Evolutionary conservation across 2,329 filamentous ascomycete genomes (phyloP).

Genomic region (Peltaster fructicola): DNA sequence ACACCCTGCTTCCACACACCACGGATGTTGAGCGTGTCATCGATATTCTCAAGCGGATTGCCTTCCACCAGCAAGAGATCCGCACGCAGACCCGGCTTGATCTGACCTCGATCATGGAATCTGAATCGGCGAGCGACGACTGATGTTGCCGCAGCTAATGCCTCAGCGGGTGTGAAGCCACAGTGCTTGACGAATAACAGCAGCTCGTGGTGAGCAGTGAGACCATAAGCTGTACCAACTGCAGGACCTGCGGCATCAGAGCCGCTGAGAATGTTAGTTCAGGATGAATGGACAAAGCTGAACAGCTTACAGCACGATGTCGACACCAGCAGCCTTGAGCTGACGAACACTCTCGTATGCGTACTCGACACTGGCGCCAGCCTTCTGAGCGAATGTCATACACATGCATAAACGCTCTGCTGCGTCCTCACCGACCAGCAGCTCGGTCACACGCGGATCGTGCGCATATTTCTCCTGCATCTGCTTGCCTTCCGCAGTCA

Average conservation of each 20-base stretch:
- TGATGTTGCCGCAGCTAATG: conserved; percentile 24
- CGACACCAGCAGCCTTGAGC: conserved; percentile 23
- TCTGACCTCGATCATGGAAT: conserved; percentile 23
- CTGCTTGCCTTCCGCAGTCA: conserved; percentile 23
- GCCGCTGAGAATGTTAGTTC: conserved; percentile 15
- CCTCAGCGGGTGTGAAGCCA: conserved; percentile 26
- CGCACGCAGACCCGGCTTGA: conserved; percentile 23
- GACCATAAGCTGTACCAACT: conserved; percentile 26
- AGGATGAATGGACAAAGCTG: conserved; percentile 1
- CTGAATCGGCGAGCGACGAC: conserved; percentile 23
- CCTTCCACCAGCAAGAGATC: conserved; percentile 28
- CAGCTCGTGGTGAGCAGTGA: conserved; percentile 26
- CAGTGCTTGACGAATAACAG: conserved; percentile 24
- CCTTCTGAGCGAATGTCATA: conserved; percentile 20
- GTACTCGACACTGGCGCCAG: conserved; percentile 20
- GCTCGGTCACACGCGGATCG: conserved; percentile 19
- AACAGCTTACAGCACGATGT: conserved; percentile 23
- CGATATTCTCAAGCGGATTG: conserved; percentile 25
- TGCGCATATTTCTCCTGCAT: conserved; percentile 24
- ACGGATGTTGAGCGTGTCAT: conserved; percentile 23
- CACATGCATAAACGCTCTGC: conserved; percentile 23
- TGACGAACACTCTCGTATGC: conserved; percentile 25
- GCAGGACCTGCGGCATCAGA: conserved; percentile 27
- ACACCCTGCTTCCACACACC: conserved; percentile 27
- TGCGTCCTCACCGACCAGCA: conserved; percentile 18